These are phyloP conservation scores for Umbelopsis sp. DNA, from an alignment of 192 early-diverging fungal genomes.

Conservation along the genomic window DNA sequence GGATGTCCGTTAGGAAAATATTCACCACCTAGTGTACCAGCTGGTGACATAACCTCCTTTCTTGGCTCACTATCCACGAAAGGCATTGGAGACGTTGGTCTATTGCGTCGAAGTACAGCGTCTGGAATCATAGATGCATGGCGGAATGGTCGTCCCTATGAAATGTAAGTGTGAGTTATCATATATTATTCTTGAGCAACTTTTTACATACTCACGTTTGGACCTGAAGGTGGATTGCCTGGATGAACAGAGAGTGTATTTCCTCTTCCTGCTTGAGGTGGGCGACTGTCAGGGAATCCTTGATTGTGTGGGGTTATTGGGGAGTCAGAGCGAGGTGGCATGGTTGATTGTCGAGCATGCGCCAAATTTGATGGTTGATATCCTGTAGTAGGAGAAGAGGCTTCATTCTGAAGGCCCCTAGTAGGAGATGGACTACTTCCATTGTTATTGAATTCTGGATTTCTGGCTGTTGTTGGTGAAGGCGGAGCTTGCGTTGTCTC, in stretches of 20 bases:
- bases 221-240: neutral
- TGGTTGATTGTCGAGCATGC: constrained; percentile 10
- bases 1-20: neutral
- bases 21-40: neutral
- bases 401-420: neutral
- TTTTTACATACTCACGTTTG: neutral
- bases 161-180: neutral
- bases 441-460: neutral
- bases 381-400: constrained; percentile 2
- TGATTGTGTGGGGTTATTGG: neutral
- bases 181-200: neutral
- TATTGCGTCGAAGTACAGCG: constrained; percentile 23
- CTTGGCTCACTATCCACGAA: constrained; percentile 11
- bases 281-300: neutral
- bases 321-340: constrained; percentile 12
- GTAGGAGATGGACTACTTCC: constrained; percentile 2
- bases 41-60: neutral
- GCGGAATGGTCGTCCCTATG: constrained; percentile 19
- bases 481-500: constrained; percentile 14
- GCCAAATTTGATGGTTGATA: constrained; percentile 4
- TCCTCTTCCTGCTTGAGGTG: neutral
- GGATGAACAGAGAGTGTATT: neutral
- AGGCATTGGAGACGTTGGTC: constrained; percentile 29
- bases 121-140: constrained; percentile 29
- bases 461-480: constrained; percentile 1